Conservation (phyloP, 2,329 filamentous ascomycete species). For the Aspergillus vadensis region DNA sequence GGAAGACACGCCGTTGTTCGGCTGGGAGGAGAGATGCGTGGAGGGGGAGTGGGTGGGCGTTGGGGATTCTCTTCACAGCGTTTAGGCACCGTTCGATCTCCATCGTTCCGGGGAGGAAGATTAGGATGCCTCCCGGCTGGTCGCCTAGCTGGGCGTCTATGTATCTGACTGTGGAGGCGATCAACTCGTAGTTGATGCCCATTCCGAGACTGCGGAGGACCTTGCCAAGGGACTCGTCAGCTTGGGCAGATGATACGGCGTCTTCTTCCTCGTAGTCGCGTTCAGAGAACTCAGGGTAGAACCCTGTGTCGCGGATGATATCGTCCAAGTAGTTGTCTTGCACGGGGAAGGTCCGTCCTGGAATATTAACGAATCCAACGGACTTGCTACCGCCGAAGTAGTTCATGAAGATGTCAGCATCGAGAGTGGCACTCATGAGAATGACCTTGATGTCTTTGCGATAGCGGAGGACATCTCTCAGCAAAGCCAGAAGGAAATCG, state of each 20-base stretch:
- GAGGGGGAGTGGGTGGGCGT: slow-evolving; percentile 78
- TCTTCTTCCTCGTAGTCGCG: slow-evolving; percentile 40
- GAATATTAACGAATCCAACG: slow-evolving; percentile 82
- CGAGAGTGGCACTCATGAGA: slow-evolving; percentile 94
- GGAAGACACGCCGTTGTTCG: slow-evolving; percentile 87
- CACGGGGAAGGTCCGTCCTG: slow-evolving; percentile 86
- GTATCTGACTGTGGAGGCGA: slow-evolving; percentile 74
- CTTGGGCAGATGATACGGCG: slow-evolving; percentile 45
- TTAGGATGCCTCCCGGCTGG: slow-evolving; percentile 83
- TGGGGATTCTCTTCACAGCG: slow-evolving; percentile 64
- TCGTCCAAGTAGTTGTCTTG: slow-evolving; percentile 89
- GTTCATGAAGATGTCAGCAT: slow-evolving; percentile 78
- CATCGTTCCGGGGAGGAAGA: slow-evolving; percentile 88
- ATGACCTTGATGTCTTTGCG: slow-evolving; percentile 83
- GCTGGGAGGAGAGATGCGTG: slow-evolving; percentile 88
- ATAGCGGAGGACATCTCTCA: slow-evolving; percentile 76
- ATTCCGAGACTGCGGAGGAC: slow-evolving; percentile 73
- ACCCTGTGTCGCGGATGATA: slow-evolving; percentile 76
- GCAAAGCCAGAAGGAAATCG: slow-evolving; percentile 84
- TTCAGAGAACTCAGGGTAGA: slow-evolving; percentile 50
- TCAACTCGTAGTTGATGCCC: slow-evolving; percentile 87
- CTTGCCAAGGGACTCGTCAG: slow-evolving; percentile 61
- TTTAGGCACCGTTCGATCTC: slow-evolving; percentile 85
- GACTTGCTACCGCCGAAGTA: slow-evolving; percentile 75
- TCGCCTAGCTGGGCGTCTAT: slow-evolving; percentile 77